Base-by-base conservation (phyloP, 169 alveolate species). In the Fabrea salina region DNA sequence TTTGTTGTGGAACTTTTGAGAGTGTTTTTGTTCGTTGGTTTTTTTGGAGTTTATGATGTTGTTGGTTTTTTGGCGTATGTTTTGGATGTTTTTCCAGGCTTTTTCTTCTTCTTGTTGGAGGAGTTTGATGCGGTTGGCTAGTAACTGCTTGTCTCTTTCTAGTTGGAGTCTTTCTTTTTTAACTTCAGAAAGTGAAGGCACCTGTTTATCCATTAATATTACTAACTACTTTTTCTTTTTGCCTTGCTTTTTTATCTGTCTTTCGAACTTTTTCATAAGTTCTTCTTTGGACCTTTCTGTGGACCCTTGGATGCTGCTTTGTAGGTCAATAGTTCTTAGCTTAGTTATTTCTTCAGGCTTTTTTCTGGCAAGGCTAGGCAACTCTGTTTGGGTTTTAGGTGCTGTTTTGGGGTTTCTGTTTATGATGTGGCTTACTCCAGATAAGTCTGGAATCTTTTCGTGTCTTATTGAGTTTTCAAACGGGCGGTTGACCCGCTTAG, bases 21-120 rank as follows among this genome's bases (percentile, higher is more conserved):
- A 16, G 16, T 33, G 6, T 16, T n/a, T 77, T 40, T 84, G 83
- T 59, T 86, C 82, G 47, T 91, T 87, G 41, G 80, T 84, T 58
- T 51, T 54, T 61, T 87, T 87, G 39, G 87, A 71, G 22, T 58
- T 74, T 16, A 59, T 68, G 27, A 91, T 75, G 53, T 91, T 93
- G 37, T 53, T 80, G 0, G 95, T 83, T 30, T 86, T 82, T 59
- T 87, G 84, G 30, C 89, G 83, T 11, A 92, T 90, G 68, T 87
- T 92, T 51, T 90, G 93, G n/a, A 90, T 90, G 35, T 87, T 90
- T 75, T 87, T 90, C 86, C 90, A 83, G 0, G 93, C 83, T 37
- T 80, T 67, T 30, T 64, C 80, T 49, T 87, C 93, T 59, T 90
- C 95, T 44, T 82, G 71, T 61, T 85, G 85, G 4, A 90, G 78